Evolutionary conservation across 768 basidiomycete species (phyloP).

Genomic region (Phlebiopsis gigantea): DNA sequence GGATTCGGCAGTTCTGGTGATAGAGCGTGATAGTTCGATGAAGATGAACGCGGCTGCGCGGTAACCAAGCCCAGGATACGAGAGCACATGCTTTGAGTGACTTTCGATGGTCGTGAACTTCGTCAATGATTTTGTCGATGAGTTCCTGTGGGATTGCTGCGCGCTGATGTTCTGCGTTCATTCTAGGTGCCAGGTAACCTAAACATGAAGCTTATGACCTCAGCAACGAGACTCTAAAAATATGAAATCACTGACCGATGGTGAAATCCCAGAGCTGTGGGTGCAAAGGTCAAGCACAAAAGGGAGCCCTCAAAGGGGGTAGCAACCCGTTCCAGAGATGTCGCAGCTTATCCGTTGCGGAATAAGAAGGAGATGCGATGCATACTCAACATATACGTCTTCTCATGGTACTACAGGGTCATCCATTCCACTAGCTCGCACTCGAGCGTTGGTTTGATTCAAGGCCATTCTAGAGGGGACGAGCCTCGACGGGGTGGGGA

Average conservation of each 20-base stretch:
- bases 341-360: neutral
- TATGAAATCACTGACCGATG: neutral
- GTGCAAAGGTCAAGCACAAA: neutral
- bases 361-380: neutral
- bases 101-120: constrained; percentile 9
- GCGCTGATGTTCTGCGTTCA: neutral
- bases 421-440: neutral
- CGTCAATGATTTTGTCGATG: constrained; percentile 15
- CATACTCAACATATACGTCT: neutral
- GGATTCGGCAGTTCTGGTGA: constrained; percentile 11
- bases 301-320: neutral
- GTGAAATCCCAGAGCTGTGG: too few relatives aligned
- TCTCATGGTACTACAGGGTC: neutral
- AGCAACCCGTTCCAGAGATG: neutral
- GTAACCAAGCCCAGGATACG: constrained; percentile 9
- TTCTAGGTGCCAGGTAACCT: neutral
- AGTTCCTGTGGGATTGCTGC: constrained; percentile 18
- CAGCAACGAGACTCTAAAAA: too few relatives aligned
- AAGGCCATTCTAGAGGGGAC: constrained; percentile 1
- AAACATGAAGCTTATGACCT: too few relatives aligned
- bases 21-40: constrained; percentile 10
- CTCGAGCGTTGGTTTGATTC: neutral
- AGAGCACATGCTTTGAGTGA: constrained; percentile 14
- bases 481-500: neutral
- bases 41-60: constrained; percentile 8